A percentile compares a stretch with the other conserved stretches of the same genome.
These are phyloP conservation scores for Aspergillus uvarum DNA, from an alignment of 2,329 filamentous ascomycete genomes.

Conservation along the genomic window DNA sequence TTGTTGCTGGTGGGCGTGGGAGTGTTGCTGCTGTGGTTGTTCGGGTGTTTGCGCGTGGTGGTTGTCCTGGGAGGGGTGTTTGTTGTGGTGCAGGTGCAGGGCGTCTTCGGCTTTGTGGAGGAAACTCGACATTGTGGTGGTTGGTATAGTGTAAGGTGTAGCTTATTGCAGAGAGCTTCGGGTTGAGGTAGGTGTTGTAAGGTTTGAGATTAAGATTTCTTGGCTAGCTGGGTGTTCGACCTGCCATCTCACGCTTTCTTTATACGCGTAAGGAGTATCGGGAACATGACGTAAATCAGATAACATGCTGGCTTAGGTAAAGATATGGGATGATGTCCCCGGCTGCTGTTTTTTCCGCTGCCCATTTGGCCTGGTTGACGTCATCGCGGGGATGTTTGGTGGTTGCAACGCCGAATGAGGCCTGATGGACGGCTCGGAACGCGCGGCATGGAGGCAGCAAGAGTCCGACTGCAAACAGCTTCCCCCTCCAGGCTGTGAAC, in stretches of 20 bases:
- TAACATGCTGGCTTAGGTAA: not conserved
- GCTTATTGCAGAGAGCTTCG: not conserved
- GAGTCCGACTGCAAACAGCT: too few relatives aligned
- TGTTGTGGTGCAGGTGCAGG: slow-evolving; percentile 1
- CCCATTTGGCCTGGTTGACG: not conserved
- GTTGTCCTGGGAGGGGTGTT: not conserved
- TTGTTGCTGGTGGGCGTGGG: not conserved
- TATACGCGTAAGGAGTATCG: too few relatives aligned
- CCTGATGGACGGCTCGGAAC: not conserved
- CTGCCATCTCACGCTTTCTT: not conserved
- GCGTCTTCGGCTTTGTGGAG: slow-evolving; percentile 5
- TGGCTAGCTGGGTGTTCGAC: not conserved
- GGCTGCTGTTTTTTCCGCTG: not conserved
- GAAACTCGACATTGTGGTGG: not conserved
- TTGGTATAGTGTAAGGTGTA: not conserved
- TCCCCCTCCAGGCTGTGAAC: too few relatives aligned
- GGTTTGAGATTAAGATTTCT: not conserved
- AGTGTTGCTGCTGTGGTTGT: not conserved
- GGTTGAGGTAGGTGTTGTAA: not conserved
- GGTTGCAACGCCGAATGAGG: not conserved
- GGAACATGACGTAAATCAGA: not conserved
- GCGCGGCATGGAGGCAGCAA: not conserved
- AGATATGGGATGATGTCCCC: not conserved
- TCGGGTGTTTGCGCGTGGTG: not conserved
- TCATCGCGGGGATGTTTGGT: not conserved